Conservation (phyloP, 176 grass and related monocot genomes). For the Triticum monococcum region DNA sequence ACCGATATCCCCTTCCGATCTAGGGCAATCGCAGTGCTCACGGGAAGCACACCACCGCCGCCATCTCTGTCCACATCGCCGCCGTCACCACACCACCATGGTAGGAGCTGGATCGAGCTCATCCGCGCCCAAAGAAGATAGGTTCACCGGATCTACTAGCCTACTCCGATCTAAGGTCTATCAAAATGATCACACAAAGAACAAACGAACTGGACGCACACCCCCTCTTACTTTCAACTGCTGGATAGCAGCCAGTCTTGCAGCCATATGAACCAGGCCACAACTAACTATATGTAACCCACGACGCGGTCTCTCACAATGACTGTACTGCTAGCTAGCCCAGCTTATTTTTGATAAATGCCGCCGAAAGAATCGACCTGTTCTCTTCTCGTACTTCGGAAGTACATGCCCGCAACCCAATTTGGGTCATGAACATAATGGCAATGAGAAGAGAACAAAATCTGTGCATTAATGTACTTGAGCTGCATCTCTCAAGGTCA, state of each 20-base stretch:
- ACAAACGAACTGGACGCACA: conserved; percentile 21
- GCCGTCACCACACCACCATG: too few species aligned
- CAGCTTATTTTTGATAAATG: conserved; percentile 28
- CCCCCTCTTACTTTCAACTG: conserved; percentile 16
- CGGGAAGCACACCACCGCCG: too few species aligned
- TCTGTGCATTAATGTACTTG: conserved; percentile 65
- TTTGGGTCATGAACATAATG: conserved; percentile 7
- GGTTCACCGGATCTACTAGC: too few species aligned
- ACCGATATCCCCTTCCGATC: too few species aligned
- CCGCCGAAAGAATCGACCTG: conserved; percentile 39
- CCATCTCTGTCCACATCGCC: too few species aligned
- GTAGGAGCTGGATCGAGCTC: too few species aligned
- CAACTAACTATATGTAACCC: conserved; percentile 7
- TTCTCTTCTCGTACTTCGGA: conserved; percentile 25
- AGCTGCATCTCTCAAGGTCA: conserved; percentile 57
- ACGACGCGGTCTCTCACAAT: conserved; percentile 2
- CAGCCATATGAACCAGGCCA: conserved; percentile 31
- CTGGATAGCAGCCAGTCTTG: background rate
- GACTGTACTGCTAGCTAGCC: conserved; percentile 21
- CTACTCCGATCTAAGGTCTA: too few species aligned
- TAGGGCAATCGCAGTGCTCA: too few species aligned
- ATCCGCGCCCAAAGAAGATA: too few species aligned
- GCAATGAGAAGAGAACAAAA: conserved; percentile 48
- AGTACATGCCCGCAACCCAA: background rate
- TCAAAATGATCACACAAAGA: conserved; percentile 17